Evolutionary conservation across 1,284 basidiomycete species (phyloP), one percentile per base, ranked within the genome.

Genomic region (Cryptococcus sp.): DNA sequence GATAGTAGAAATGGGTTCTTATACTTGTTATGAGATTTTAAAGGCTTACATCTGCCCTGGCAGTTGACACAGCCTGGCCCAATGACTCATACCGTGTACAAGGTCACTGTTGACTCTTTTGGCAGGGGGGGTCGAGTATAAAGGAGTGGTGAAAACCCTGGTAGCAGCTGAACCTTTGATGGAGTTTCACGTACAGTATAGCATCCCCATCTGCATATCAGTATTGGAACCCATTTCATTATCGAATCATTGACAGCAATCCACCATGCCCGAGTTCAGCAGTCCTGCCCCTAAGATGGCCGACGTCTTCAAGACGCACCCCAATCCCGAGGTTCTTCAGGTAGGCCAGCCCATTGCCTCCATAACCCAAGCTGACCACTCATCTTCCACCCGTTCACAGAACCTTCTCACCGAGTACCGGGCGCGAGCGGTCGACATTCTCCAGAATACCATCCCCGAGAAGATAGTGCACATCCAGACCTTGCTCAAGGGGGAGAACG

Each of bases 241-340:
- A 33, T 33, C 4, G 28, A 4, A 5, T 9, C 28, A 33, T 9
- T 9, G 28, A 9, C 28, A 23, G 5, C 21, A 42, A 2, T 33
- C 12, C 55, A 53, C 35, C 20, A 60, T 62, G 58, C 58, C 60
- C 23, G 55, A 46, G 21, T 60, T 60, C 53, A 47, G 57, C 23
- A 50, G 33, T 20, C 35, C 43, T 3, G 23, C 55, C 36, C 62
- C 62, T 21, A 64, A 63, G 40, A 61, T 69, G 64, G 58, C 60
- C 11, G 55, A 65, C 28, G 65, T 69, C 13, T 67, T 67, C 58
- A 69, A 67, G 54, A 52, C 52, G 3, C 60, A 61, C 35, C 67
- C 67, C 23, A 45, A 56, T 3, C 56, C 57, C 9, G 53, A 64
- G 13, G 55, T 64, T 24, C 2, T 62, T 9, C 46, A 53, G 20